Base-by-base conservation (phyloP, 1,284 basidiomycete species). In the Chalciporus sp. region DNA sequence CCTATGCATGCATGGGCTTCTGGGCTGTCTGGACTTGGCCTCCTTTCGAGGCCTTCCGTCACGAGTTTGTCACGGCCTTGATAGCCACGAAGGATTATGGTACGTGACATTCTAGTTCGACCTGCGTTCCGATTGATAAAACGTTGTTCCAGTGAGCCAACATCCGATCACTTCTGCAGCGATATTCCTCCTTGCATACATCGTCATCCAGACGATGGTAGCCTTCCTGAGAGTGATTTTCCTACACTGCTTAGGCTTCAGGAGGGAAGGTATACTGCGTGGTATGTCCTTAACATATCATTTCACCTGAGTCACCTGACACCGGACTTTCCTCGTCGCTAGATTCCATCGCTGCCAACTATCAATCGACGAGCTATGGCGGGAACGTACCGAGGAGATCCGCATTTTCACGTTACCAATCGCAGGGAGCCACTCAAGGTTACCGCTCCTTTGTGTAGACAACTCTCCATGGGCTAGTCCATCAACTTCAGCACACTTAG, bases 41-140 rank as follows among this genome's bases (percentile, higher is more conserved):
- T 0, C 67, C 64, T 3, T 65, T 66, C 29, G 64, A 68, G 23
- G 7, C 51, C 16, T 67, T 70, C 39, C 54, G 67, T 7, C 54
- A 58, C 48, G 64, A 47, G n/a, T 35, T 66, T 1, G 31, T 27
- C 0, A 51, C 55, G 0, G 50, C 52, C 37, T 23, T 67, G n/a
- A 47, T 55, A 16, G 49, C 26, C 17, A 11, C 65, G 51, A 17
- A 10, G 28, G 41, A 49, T 4, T 66, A 64, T 14, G 56, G 64
- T 69, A 1, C 45, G 67, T 61, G 14, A 31, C 17, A 11, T 14
- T 10, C 7, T 10, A 16, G 20, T 42, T 14, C 17, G 4, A 14
- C 0, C 17, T 5, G n/a, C 7, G 14, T 9, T 35, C n/a, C 12
- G 6, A 35, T 12, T 14, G 17, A 39, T 11, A 23, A n/a, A 12